phyloP scores from a whole-genome alignment of 768 basidiomycete species.

The Amyloporia xantha region DNA sequence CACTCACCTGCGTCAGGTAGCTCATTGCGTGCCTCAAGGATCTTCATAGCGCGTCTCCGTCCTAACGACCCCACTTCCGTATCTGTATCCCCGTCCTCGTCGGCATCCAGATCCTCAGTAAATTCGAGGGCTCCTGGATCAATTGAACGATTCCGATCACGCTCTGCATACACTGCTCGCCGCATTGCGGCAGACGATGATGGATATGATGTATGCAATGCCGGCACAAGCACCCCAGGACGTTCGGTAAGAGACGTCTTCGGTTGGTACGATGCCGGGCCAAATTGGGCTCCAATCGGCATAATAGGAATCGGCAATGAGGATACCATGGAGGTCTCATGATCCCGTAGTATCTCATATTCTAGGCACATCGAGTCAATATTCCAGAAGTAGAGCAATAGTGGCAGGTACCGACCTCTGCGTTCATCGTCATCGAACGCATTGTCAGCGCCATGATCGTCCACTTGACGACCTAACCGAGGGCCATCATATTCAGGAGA shows the following conservation, averaged over 20 bases:
- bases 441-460: constrained; percentile 10
- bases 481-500: constrained; percentile 7
- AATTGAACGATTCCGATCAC: constrained; percentile 54
- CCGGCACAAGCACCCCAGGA: constrained; percentile 26
- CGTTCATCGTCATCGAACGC: constrained; percentile 11
- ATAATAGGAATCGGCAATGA: constrained; percentile 63
- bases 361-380: no score
- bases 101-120: constrained; percentile 45
- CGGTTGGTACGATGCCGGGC: constrained; percentile 53
- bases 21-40: constrained; percentile 62
- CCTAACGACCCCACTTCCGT: constrained; percentile 38
- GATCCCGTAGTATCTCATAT: neutral
- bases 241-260: constrained; percentile 39
- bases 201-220: constrained; percentile 23
- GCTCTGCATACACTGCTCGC: constrained; percentile 59
- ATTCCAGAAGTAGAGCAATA: no score
- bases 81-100: constrained; percentile 29
- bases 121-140: constrained; percentile 71
- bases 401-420: constrained; percentile 7
- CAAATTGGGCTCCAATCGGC: constrained; percentile 31
- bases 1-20: constrained; percentile 38
- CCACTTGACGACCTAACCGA: constrained; percentile 3
- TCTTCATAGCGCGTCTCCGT: constrained; percentile 55
- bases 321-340: constrained; percentile 29
- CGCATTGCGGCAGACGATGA: constrained; percentile 46